These are phyloP conservation scores for Thecaphora thlaspeos DNA, from an alignment of 1,284 basidiomycete species.

Conservation along the genomic window DNA sequence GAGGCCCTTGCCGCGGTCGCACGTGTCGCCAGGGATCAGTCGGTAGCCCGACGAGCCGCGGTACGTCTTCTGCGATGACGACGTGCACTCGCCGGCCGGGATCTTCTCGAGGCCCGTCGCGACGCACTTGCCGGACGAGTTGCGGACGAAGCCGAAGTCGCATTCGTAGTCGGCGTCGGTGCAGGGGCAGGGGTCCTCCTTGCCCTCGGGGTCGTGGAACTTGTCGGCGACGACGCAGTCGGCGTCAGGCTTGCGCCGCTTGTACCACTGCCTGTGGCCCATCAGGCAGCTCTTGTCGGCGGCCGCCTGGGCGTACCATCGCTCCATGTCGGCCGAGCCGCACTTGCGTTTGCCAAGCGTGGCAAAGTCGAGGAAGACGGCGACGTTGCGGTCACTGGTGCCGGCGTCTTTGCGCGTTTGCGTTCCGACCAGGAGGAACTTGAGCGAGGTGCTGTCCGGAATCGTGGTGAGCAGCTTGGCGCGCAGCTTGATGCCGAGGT, in stretches of 20 bases:
- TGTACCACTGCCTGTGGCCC: constrained; percentile 98
- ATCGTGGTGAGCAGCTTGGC: constrained; percentile 80
- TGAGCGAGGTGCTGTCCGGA: constrained; percentile 82
- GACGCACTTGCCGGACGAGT: constrained; percentile 69
- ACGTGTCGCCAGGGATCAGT: constrained; percentile 89
- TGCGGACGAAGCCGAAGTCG: constrained; percentile 82
- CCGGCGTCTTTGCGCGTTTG: constrained; percentile 69
- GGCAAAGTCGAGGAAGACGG: constrained; percentile 82
- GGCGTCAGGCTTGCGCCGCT: constrained; percentile 76
- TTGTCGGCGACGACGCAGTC: constrained; percentile 91
- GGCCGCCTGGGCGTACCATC: constrained; percentile 76
- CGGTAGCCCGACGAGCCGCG: constrained; percentile 87
- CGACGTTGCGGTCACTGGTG: constrained; percentile 66
- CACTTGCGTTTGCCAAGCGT: constrained; percentile 72
- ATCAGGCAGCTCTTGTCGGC: constrained; percentile 75
- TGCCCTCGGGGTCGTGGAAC: constrained; percentile 60
- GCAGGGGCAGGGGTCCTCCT: constrained; percentile 81
- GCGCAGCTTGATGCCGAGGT: constrained; percentile 72
- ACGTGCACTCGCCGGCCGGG: constrained; percentile 71
- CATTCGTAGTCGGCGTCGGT: constrained; percentile 89
- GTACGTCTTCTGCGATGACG: constrained; percentile 67
- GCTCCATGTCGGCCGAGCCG: constrained; percentile 73
- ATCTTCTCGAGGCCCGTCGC: constrained; percentile 81
- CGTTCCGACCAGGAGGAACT: constrained; percentile 84
- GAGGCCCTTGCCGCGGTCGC: constrained; percentile 64